A percentile compares a stretch with the other conserved stretches of the same genome.
phyloP scores from a whole-genome alignment of 73 alveolate genomes.

The Tetrahymena thermophila region DNA sequence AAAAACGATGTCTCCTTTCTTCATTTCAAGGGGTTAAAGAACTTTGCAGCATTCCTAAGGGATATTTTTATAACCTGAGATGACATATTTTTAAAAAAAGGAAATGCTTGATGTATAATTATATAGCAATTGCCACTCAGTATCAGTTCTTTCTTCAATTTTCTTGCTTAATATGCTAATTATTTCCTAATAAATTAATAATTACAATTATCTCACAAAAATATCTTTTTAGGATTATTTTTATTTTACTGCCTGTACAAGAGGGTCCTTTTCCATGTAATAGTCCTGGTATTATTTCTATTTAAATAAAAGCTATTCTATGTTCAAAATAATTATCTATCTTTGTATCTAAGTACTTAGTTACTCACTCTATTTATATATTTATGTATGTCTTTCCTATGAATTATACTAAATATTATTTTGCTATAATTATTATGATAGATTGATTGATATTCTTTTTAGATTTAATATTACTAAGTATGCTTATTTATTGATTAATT shows the following conservation, averaged over 20 bases:
- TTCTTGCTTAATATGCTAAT: not conserved
- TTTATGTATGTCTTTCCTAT: not conserved
- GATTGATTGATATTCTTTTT: not conserved
- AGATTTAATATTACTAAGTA: too few relatives aligned
- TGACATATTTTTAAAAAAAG: not conserved
- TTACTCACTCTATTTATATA: too few relatives aligned
- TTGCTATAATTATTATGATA: not conserved
- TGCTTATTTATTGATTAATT: not conserved
- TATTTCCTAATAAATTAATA: not conserved
- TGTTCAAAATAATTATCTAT: too few relatives aligned
- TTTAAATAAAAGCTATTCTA: too few relatives aligned
- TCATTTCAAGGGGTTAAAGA: not conserved
- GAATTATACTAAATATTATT: not conserved
- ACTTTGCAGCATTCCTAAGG: not conserved
- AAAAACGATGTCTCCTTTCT: not conserved
- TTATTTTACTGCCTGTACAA: not conserved
- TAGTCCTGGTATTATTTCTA: not conserved
- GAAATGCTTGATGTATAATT: not conserved
- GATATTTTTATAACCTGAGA: not conserved
- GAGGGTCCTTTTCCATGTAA: not conserved
- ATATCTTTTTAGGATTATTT: too few relatives aligned
- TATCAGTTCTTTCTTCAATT: not conserved
- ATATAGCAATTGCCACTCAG: not conserved
- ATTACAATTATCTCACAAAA: not conserved
- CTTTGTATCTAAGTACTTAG: too few relatives aligned